Evolutionary conservation across 306 rosid species (phyloP).

Genomic region (Quillaja saponaria): DNA sequence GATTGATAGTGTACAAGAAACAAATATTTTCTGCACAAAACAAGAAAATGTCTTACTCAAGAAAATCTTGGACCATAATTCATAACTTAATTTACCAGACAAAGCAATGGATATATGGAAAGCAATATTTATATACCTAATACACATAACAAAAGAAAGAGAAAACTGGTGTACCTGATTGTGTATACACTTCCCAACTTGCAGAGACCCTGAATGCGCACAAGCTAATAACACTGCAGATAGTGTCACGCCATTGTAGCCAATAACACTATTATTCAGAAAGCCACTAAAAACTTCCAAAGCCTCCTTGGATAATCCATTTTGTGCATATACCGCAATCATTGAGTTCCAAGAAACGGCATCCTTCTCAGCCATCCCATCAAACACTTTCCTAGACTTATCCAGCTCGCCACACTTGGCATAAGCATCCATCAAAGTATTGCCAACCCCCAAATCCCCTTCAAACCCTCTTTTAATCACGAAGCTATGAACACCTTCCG

Average conservation of each 20-base stretch:
- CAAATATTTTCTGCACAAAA: conserved; percentile 18
- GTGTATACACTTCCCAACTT: conserved; percentile 73
- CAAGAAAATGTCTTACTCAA: too few species aligned
- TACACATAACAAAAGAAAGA: background rate
- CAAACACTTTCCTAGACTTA: conserved; percentile 69
- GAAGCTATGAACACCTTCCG: conserved; percentile 64
- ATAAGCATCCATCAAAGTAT: conserved; percentile 87
- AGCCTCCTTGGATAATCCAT: conserved; percentile 68
- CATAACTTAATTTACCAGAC: conserved; percentile 4
- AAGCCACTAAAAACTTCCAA: conserved; percentile 55
- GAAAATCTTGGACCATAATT: too few species aligned
- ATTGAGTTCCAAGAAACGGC: conserved; percentile 82
- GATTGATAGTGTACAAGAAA: conserved; percentile 8
- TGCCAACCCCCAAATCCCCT: conserved; percentile 55
- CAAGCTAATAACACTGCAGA: conserved; percentile 75
- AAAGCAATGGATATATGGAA: conserved; percentile 10
- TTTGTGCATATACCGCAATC: conserved; percentile 73
- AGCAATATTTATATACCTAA: too few species aligned
- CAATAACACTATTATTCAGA: conserved; percentile 42
- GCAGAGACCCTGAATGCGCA: conserved; percentile 70
- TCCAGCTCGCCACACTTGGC: conserved; percentile 67
- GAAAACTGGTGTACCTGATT: conserved; percentile 54
- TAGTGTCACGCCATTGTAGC: conserved; percentile 58
- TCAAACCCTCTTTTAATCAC: conserved; percentile 68
- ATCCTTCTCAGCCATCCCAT: conserved; percentile 69